Evolutionary conservation across 2,329 filamentous ascomycete species (phyloP), one percentile per base, ranked within the genome.

Genomic region (Leptographium radiaticola): DNA sequence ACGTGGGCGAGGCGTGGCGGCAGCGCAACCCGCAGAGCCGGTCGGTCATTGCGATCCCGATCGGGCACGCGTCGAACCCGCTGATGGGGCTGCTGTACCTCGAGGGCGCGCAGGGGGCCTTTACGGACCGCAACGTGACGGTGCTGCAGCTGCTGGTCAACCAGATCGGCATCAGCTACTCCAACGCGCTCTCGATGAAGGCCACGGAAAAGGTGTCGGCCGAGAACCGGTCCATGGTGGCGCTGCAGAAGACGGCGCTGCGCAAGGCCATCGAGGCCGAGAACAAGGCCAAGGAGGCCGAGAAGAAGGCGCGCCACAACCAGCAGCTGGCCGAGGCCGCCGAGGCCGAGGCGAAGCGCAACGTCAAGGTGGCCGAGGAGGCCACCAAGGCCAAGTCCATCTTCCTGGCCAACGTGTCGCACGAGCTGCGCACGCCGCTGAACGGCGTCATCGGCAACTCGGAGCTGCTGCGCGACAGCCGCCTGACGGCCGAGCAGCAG

Each of bases 401-500:
- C 55, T 91, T 91, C 68, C 71, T 87, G 46, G 84, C 84, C 43
- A 87, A 87, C 58, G 87, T 91, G 59, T 89, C 84, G 2, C 87
- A 91, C 67, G 87, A 91, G 67, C 70, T 91, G 55, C 81, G 86
- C 48, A 90, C 86, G 2, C 89, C 89, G 0, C 82, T 95, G 50
- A 90, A 91, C 55, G 89, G 89, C 34, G 87, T 94, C 10, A 90
- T 94, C 62, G 89, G 89, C 48, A 94, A 94, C 73, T 87, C 85
- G 12, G 89, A 95, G 66, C 77, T 95, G 16, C 69, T 94, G 9
- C 76, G 87, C 49, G 88, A 93, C 63, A 90, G 86, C 61, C 72
- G 78, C 25, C 72, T 94, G 52, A 82, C 86, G 59, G 77, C 75
- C 55, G 87, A 94, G 58, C 87, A 94, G 66, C 75, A 83, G 36